A percentile compares a stretch with the other conserved stretches of the same genome.
phyloP scores from a whole-genome alignment of 345 rosid genomes.

The Triadica sebifera region DNA sequence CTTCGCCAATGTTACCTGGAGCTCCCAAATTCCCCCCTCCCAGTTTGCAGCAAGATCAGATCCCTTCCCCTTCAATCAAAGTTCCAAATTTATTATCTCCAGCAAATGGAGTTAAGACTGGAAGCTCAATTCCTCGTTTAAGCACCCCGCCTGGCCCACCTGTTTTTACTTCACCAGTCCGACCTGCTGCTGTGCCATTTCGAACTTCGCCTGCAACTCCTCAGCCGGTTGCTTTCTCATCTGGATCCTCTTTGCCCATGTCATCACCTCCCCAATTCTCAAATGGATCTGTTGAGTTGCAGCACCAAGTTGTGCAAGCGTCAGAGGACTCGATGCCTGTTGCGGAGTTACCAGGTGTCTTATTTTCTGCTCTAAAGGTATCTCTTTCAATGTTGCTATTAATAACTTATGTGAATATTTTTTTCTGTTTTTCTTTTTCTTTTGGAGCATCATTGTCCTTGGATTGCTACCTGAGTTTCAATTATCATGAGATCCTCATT shows the following conservation, averaged over 20 bases:
- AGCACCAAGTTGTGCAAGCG: constrained; percentile 49
- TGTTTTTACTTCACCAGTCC: constrained; percentile 76
- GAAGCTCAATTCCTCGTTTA: constrained; percentile 65
- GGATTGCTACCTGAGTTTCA: not conserved
- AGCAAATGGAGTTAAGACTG: constrained; percentile 60
- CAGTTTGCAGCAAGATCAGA: constrained; percentile 55
- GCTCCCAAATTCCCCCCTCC: constrained; percentile 71
- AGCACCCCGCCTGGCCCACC: constrained; percentile 98
- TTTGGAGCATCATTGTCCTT: not conserved
- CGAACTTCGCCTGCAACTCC: constrained; percentile 88
- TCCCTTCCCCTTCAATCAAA: constrained; percentile 51
- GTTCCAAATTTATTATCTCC: constrained; percentile 54
- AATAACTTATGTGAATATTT: not conserved
- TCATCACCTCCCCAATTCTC: constrained; percentile 76
- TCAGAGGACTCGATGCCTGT: constrained; percentile 44
- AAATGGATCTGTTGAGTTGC: constrained; percentile 60
- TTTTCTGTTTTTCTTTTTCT: not conserved
- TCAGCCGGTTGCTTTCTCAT: constrained; percentile 81
- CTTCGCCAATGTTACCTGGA: constrained; percentile 41
- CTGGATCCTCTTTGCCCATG: constrained; percentile 68
- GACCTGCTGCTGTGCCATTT: constrained; percentile 95
- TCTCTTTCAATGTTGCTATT: constrained; percentile 5
- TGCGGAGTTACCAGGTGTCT: constrained; percentile 56
- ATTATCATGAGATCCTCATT: not conserved
- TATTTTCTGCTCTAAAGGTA: constrained; percentile 88